A percentile compares a stretch with the other conserved stretches of the same genome.
phyloP scores from a whole-genome alignment of 1,139 yeast genomes.

The Blastobotrys raffinosifermentans region DNA sequence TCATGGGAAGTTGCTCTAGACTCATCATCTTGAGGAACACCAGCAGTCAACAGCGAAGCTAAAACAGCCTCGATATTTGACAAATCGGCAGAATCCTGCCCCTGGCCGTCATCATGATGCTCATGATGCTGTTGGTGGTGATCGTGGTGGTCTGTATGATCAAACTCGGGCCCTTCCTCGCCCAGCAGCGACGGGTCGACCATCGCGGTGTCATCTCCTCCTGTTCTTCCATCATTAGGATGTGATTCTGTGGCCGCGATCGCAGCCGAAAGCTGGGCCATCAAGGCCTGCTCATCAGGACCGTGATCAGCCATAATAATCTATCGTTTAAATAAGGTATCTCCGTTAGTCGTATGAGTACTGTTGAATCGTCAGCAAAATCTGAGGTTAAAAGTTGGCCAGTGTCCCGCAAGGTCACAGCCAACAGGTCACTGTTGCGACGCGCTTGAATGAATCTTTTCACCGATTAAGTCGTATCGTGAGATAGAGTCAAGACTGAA shows the following conservation, averaged over 20 bases:
- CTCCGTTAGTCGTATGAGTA: too few relatives aligned
- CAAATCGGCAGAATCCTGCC: slow-evolving; percentile 2
- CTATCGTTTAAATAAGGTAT: too few relatives aligned
- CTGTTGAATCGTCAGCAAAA: too few relatives aligned
- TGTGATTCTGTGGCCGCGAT: neutral
- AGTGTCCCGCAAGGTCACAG: neutral
- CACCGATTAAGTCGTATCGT: neutral
- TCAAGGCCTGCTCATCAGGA: slow-evolving; percentile 3
- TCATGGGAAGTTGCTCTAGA: slow-evolving; percentile 1
- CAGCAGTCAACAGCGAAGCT: slow-evolving; percentile 5
- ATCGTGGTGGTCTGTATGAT: neutral
- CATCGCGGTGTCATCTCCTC: neutral
- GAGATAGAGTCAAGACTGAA: neutral
- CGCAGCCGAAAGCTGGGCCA: slow-evolving; percentile 4
- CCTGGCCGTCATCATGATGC: neutral
- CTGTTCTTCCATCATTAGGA: neutral
- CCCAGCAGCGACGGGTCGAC: neutral
- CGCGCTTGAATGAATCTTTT: neutral
- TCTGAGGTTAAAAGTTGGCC: too few relatives aligned
- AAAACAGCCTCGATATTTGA: slow-evolving; percentile 7
- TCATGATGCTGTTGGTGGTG: neutral
- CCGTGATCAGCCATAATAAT: too few relatives aligned
- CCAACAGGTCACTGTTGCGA: neutral
- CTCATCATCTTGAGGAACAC: slow-evolving; percentile 3
- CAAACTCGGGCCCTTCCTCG: neutral